Conservation (phyloP, 805 yeast species). For the Deakozyma indianensis region DNA sequence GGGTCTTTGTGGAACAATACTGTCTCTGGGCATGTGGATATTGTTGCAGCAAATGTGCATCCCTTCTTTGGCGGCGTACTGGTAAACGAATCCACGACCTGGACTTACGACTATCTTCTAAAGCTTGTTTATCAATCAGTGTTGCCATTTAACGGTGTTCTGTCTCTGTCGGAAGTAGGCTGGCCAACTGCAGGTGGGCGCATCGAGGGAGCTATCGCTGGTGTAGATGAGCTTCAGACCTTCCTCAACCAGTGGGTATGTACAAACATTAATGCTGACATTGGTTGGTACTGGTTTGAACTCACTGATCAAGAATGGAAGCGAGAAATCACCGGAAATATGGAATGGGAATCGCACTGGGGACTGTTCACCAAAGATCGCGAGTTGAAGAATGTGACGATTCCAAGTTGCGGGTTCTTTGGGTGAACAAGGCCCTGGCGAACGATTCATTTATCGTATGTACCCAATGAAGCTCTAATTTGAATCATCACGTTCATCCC, state of each 20-base stretch:
- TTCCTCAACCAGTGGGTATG: slow-evolving; percentile 44
- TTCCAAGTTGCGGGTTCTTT: background rate
- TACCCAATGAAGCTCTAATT: too few relatives aligned
- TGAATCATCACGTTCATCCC: too few relatives aligned
- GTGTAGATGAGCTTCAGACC: slow-evolving; percentile 26
- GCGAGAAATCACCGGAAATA: slow-evolving; percentile 29
- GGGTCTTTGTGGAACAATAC: slow-evolving; percentile 31
- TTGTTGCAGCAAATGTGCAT: slow-evolving; percentile 49
- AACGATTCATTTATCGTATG: too few relatives aligned
- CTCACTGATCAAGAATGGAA: slow-evolving; percentile 71
- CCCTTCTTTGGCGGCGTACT: slow-evolving; percentile 52
- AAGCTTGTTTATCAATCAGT: slow-evolving; percentile 18
- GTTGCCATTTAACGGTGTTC: slow-evolving; percentile 11
- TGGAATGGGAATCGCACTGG: slow-evolving; percentile 60
- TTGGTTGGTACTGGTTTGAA: slow-evolving; percentile 48
- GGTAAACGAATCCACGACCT: slow-evolving; percentile 32
- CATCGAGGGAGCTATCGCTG: slow-evolving; percentile 33
- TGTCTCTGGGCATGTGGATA: slow-evolving; percentile 32
- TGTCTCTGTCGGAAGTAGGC: slow-evolving; percentile 49
- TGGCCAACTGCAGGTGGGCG: slow-evolving; percentile 59
- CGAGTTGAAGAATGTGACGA: slow-evolving; percentile 7
- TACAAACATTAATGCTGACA: slow-evolving; percentile 21
- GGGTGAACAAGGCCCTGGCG: too few relatives aligned
- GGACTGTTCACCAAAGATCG: slow-evolving; percentile 43
- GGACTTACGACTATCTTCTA: slow-evolving; percentile 37